Percentiles rank a stretch among this genome's conserved stretches.
Evolutionary conservation across 495 filamentous ascomycete species (phyloP).

Genomic region (Alectoria sarmentosa): DNA sequence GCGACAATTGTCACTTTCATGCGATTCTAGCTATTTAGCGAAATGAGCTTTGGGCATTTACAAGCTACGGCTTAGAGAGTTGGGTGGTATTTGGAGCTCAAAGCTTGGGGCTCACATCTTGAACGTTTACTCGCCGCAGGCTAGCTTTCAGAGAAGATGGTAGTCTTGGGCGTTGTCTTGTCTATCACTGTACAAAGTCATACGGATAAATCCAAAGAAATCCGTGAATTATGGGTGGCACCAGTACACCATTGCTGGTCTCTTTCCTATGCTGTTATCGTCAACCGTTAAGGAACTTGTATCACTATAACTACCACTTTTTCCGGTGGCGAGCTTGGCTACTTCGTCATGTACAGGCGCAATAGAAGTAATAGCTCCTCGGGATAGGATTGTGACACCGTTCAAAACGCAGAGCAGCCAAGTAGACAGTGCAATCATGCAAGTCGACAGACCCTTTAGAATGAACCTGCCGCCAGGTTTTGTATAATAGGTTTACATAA

Average conservation of each 20-base stretch:
- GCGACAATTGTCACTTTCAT: not conserved
- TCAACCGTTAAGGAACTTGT: not conserved
- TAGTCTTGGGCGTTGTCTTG: not conserved
- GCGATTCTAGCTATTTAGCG: not conserved
- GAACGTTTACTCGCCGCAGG: not conserved
- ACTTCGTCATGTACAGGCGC: not conserved
- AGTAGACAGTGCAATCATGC: not conserved
- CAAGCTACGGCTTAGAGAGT: constrained; percentile 9
- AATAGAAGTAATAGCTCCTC: not conserved
- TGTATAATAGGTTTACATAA: not conserved
- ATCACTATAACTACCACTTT: not conserved
- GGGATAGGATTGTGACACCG: not conserved
- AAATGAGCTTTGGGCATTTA: constrained; percentile 14
- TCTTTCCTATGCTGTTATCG: not conserved
- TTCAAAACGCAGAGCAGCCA: not conserved
- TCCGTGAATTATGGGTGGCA: too few species aligned
- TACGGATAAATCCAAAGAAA: not conserved
- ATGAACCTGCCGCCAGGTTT: too few species aligned
- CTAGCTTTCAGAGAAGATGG: not conserved
- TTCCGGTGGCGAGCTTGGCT: not conserved
- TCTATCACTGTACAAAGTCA: not conserved
- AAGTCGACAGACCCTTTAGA: too few species aligned
- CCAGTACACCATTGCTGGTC: too few species aligned
- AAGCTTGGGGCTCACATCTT: not conserved
- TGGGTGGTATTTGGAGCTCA: not conserved